Evolutionary conservation across 1,284 basidiomycete genomes (phyloP), one percentile per base, ranked within the genome.

Genomic region (Moesziomyces globuligerus): DNA sequence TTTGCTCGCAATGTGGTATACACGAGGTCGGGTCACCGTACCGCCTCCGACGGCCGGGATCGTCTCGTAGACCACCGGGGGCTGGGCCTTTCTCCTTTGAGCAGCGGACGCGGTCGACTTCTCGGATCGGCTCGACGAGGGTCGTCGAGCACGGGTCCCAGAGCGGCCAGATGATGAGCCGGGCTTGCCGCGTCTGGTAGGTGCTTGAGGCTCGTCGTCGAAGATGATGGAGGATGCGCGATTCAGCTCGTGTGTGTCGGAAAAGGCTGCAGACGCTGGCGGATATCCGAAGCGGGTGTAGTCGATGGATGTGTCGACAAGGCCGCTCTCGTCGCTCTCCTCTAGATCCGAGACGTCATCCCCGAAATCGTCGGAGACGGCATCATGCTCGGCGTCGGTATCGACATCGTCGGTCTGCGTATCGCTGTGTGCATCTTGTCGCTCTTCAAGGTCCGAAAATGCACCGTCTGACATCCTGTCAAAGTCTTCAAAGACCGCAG

Each of bases 21-120:
- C 86, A 4, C 91, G 84, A 0, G 91, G 91, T 21, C 90, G 86
- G 3, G 89, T 89, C 58, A 92, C 86, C 0, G 86, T 87, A 1
- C 90, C 90, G 24, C 90, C 90, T 28, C 91, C 90, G 10, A 91
- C 88, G 13, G 91, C 90, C 1, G 90, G 89, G 59, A 90, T 88
- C 0, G 88, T 89, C 73, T 90, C 88, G 68, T 87, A 90, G 15
- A 75, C 61, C 17, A 70, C 56, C 11, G 55, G 60, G 7, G 67
- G 52, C 37, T 59, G 47, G 29, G 50, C 38, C 49, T 47, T 57
- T 15, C 55, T 58, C 18, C 47, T 38, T 26, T 36, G 44, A 18
- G 48, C 37, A 18, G 51, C 38, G 4, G 48, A 37, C 18, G 43
- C 25, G 7, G 47, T 36, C 24, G 66, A 62, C 23, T 45, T 43